phyloP scores from a whole-genome alignment of 2,329 filamentous ascomycete genomes.

The Aspergillus tamarii region DNA sequence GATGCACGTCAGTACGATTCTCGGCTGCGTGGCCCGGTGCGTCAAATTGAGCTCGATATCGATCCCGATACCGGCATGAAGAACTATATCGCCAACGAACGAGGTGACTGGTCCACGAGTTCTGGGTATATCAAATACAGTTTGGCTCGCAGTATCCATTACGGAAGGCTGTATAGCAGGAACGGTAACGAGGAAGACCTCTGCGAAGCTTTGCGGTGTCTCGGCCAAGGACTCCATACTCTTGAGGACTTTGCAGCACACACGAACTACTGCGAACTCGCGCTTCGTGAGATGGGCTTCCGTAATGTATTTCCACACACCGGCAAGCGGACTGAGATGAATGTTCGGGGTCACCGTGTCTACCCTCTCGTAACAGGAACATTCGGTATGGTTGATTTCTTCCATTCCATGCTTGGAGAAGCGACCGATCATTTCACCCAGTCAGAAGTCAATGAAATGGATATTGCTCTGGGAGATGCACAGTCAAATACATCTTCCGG shows the following conservation, averaged over 20 bases:
- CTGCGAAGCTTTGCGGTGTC: constrained; percentile 76
- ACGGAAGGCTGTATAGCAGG: constrained; percentile 70
- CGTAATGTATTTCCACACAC: constrained; percentile 73
- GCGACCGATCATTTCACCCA: constrained; percentile 84
- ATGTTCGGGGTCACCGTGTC: constrained; percentile 66
- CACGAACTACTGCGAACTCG: constrained; percentile 82
- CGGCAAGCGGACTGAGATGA: constrained; percentile 68
- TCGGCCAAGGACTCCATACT: constrained; percentile 76
- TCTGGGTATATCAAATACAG: constrained; percentile 80
- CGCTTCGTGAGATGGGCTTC: constrained; percentile 71
- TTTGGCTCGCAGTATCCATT: constrained; percentile 74
- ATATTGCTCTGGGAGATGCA: constrained; percentile 72
- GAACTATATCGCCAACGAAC: constrained; percentile 96
- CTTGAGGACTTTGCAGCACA: constrained; percentile 80
- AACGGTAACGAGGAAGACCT: constrained; percentile 74
- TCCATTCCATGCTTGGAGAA: constrained; percentile 76
- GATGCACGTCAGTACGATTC: constrained; percentile 79
- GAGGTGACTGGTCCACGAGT: constrained; percentile 85
- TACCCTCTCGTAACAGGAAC: constrained; percentile 73
- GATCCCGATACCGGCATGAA: constrained; percentile 90
- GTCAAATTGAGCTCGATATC: constrained; percentile 70
- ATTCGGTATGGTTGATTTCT: constrained; percentile 82
- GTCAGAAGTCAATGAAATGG: constrained; percentile 80
- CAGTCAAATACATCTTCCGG: constrained; percentile 52
- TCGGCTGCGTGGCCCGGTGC: constrained; percentile 79